Evolutionary conservation across 768 basidiomycete species (phyloP).

Genomic region (Postia placenta): DNA sequence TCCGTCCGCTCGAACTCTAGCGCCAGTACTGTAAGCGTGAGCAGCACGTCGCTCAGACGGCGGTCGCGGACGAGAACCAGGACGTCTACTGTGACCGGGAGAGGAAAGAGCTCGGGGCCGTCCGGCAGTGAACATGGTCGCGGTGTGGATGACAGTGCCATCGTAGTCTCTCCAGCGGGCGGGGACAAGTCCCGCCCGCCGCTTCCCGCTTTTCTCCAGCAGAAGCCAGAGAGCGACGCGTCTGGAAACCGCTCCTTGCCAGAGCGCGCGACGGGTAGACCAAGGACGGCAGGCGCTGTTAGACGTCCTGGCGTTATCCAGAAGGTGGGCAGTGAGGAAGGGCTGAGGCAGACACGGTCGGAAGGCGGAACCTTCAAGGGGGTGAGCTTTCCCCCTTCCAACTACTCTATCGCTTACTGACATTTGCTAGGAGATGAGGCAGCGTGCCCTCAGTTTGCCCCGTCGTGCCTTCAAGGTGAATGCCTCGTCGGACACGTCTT

Average conservation of each 20-base stretch:
- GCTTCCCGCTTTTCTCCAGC: conserved; percentile 10
- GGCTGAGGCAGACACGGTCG: conserved; percentile 16
- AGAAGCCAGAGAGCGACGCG: conserved; percentile 14
- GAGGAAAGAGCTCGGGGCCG: conserved; percentile 21
- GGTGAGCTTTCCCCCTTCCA: conserved; percentile 10
- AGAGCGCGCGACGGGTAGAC: background rate
- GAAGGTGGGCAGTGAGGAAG: conserved; percentile 1
- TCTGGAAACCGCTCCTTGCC: background rate
- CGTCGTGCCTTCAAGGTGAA: conserved; percentile 27
- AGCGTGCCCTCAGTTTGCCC: conserved; percentile 26
- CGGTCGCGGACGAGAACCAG: conserved; percentile 26
- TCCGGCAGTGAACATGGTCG: conserved; percentile 9
- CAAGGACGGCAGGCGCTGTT: background rate
- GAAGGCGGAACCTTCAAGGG: conserved; percentile 19
- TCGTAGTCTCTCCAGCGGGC: conserved; percentile 5
- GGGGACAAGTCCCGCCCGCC: conserved; percentile 13
- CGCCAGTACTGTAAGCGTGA: conserved; percentile 21
- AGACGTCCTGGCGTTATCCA: background rate
- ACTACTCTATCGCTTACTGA: background rate
- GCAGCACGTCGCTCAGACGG: conserved; percentile 22
- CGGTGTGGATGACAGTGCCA: conserved; percentile 9
- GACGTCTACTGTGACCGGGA: conserved; percentile 14
- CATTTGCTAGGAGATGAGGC: conserved; percentile 18
- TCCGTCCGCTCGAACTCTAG: conserved; percentile 25
- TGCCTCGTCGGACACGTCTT: conserved; percentile 23